Conservation (phyloP, 306 rosid species). For the Prosopis cineraria region DNA sequence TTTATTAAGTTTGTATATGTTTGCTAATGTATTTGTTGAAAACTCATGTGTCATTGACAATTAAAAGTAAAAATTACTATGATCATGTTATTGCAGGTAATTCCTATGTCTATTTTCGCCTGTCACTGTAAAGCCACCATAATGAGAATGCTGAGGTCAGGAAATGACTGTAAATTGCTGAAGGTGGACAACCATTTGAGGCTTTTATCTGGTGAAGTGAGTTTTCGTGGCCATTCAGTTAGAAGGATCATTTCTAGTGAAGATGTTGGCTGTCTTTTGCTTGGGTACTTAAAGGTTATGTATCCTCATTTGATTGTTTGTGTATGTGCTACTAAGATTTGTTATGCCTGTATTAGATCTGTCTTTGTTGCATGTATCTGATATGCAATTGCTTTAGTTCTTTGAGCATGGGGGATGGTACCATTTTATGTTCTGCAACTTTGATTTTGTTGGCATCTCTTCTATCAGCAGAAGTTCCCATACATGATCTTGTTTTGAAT, state of each 20-base stretch:
- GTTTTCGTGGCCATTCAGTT: slow-evolving; percentile 44
- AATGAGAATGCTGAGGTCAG: slow-evolving; percentile 42
- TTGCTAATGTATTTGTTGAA: slow-evolving; percentile 4
- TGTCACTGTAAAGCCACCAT: slow-evolving; percentile 50
- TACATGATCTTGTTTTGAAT: slow-evolving; percentile 26
- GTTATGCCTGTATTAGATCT: slow-evolving; percentile 20
- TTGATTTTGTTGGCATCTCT: slow-evolving; percentile 20
- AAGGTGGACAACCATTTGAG: slow-evolving; percentile 42
- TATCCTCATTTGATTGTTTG: slow-evolving; percentile 28
- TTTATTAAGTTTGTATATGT: slow-evolving; percentile 11
- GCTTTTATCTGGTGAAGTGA: slow-evolving; percentile 48
- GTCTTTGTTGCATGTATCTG: slow-evolving; percentile 5
- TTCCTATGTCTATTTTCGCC: slow-evolving; percentile 58
- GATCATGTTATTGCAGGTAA: slow-evolving; percentile 52
- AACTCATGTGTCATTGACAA: slow-evolving; percentile 17
- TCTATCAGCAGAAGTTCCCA: slow-evolving; percentile 17
- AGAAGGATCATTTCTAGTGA: slow-evolving; percentile 64
- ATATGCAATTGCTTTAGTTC: not conserved
- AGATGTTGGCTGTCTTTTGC: slow-evolving; percentile 65
- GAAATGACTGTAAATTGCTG: slow-evolving; percentile 36
- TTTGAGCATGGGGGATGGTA: not conserved
- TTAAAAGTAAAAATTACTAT: slow-evolving; percentile 22
- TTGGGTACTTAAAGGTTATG: slow-evolving; percentile 76
- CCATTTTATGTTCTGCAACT: not conserved
- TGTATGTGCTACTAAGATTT: slow-evolving; percentile 25